Percentiles rank a stretch among this genome's conserved stretches.
Conservation (phyloP, 805 yeast genomes). For the Starmerella geochares region DNA sequence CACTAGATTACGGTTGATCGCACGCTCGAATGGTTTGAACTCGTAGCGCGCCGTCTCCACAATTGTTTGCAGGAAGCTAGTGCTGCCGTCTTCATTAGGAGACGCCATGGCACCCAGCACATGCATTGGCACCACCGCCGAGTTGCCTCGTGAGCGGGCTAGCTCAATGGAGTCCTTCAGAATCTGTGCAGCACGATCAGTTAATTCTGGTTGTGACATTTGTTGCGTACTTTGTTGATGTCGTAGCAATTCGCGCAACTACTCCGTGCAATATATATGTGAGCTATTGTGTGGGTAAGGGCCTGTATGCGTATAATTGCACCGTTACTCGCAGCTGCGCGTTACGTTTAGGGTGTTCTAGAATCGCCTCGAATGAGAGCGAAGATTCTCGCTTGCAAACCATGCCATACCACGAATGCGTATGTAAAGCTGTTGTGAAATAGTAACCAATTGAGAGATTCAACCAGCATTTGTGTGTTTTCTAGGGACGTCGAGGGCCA, state of each 20-base stretch:
- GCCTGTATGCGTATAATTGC: not conserved
- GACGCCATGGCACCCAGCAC: conserved; percentile 81
- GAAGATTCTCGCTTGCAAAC: not conserved
- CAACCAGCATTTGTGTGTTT: no score
- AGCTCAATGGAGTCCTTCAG: conserved; percentile 69
- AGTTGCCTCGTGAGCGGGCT: conserved; percentile 74
- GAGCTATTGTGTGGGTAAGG: not conserved
- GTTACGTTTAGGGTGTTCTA: not conserved
- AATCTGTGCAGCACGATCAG: conserved; percentile 83
- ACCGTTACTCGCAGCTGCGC: not conserved
- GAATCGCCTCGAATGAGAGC: not conserved
- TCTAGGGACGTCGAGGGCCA: no score
- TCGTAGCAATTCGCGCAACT: not conserved
- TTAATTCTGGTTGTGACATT: conserved; percentile 42
- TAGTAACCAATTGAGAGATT: no score
- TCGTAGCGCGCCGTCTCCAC: conserved; percentile 81
- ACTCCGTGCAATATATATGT: not conserved
- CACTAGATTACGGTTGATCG: conserved; percentile 71
- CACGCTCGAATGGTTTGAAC: conserved; percentile 67
- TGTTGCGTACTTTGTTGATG: not conserved
- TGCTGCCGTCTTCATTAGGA: conserved; percentile 41
- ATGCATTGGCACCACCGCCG: conserved; percentile 81
- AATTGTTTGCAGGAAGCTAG: conserved; percentile 66
- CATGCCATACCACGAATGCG: no score
- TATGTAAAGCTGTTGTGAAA: no score